A percentile compares a stretch with the other conserved stretches of the same genome.
These are phyloP conservation scores for Cudoniella acicularis DNA, from an alignment of 495 filamentous ascomycete genomes.

Conservation along the genomic window DNA sequence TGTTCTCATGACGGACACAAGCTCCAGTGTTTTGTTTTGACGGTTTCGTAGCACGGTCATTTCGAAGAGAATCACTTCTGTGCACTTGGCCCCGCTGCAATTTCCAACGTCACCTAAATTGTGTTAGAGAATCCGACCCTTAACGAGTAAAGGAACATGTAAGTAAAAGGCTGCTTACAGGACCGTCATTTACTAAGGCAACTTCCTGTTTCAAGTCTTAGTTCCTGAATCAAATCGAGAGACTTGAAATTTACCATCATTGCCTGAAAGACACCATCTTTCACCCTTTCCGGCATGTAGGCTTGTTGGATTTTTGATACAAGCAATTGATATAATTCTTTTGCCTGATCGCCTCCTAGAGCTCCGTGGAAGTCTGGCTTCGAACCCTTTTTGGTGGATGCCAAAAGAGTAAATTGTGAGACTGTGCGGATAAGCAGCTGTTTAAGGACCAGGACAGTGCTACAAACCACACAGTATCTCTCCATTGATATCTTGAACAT, in stretches of 20 bases:
- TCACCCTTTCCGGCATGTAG: conserved; percentile 74
- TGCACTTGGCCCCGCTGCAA: conserved; percentile 17
- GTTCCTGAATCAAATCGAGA: not conserved
- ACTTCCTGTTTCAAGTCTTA: conserved; percentile 58
- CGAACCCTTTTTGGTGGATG: conserved; percentile 85
- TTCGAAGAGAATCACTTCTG: conserved; percentile 4
- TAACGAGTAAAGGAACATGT: not conserved
- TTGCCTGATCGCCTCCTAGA: conserved; percentile 70
- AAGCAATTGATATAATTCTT: conserved; percentile 77
- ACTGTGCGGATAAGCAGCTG: conserved; percentile 48
- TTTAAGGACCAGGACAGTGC: not conserved
- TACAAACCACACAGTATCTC: conserved; percentile 85
- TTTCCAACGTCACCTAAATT: conserved; percentile 36
- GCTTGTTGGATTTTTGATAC: conserved; percentile 67
- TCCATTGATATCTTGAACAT: conserved; percentile 78
- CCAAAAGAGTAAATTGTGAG: conserved; percentile 97
- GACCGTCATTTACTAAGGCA: conserved; percentile 87
- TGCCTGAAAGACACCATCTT: conserved; percentile 93
- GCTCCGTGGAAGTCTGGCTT: conserved; percentile 96
- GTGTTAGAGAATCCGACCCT: no score
- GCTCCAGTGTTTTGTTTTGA: not conserved
- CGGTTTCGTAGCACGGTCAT: not conserved
- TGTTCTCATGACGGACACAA: no score
- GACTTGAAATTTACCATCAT: conserved; percentile 54
- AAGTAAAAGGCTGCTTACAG: conserved; percentile 54